Base-by-base conservation (phyloP, 2,329 filamentous ascomycete species). In the Cytospora paraplurivora region DNA sequence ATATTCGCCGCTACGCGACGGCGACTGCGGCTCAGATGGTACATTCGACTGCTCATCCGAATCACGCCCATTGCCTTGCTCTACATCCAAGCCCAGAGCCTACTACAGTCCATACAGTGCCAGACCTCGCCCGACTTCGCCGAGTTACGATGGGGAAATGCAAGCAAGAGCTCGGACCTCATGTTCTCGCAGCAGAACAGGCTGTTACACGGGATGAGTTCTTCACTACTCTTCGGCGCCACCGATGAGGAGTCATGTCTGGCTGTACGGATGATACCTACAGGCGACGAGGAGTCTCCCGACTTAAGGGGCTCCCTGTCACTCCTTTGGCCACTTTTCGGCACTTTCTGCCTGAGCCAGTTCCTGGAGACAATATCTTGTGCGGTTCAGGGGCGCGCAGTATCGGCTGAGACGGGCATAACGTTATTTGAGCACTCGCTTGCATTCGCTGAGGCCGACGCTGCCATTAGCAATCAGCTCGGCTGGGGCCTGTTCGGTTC, bases 371-470 rank as follows among this genome's bases (percentile, higher is more conserved):
- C 92, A 0, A 78, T 98, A 11, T 89, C 90, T 4, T 96, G 92
- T 74, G 92, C 94, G 11, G 83, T 98, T 7, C 92, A 97, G 74
- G 94, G 94, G 37, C 87, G 90, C 2, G 85, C 87, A 2, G 85
- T 92, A 0, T 86, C 90, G 67, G 89, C 91, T 0, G 95, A 98
- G 76, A 96, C 92, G 1, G 93, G 93, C 19, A 97, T 98, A 91
- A 97, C 93, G 0, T 85, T 97, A 2, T 97, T 98, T 71, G 95
- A 99, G 74, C 93, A 97, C 72, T 97, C 93, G 0, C 81, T 99
- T 10, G 94, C 94, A 2, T 99, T 98, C 77, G 92, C 94, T 12
- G 95, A 99, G 76, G 94, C 94, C 10, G 95, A 99, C 74, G 89
- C 91, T 35, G 90, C 93, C 67, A 88, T 97, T 53, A 88, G 88